Evolutionary conservation across 345 rosid genomes (phyloP), one percentile per base, ranked within the genome.

Genomic region (Dipteronia sinensis): DNA sequence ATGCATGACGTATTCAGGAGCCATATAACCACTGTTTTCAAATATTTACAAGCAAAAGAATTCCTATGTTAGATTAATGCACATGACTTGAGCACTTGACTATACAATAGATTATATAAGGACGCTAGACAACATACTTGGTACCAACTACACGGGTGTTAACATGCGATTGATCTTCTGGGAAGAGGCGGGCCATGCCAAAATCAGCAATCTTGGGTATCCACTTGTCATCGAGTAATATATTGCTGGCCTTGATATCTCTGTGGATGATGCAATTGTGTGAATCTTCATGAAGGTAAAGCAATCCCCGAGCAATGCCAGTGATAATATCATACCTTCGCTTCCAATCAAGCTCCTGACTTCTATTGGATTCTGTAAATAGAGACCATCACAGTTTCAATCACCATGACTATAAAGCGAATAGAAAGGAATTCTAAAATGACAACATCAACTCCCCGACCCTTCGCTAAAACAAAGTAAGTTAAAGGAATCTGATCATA

Each of bases 151-250:
- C 88, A 34, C 98, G 98, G 31, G 99, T 97, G 80, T 91, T 87
- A 78, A 94, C 94, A 5, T 97, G 98, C 0, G 98, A 91, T 82
- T 82, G 76, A 34, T 94, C 98, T 86, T 97, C 99, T 0, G 96
- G 94, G 81, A 89, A 97, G 69, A 97, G 98, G n/a, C 99, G 97
- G 23, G 98, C 99, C 99, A 97, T 89, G 74, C 99, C 99, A 42
- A 97, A 97, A 87, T 97, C 99, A 8, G 98, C 98, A 38, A 97
- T 97, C 90, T 97, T 97, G 6, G 99, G 98, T 68, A 86, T 79
- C 99, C 98, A 97, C 78, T 94, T 97, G 22, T 91, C 98, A 29
- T 97, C 99, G 0, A 97, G 93, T 72, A 97, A 86, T 75, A 97
- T 86, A 76, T 97, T 97, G 71, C 99, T 93, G 22, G 98, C 98